phyloP scores from a whole-genome alignment of 2,329 filamentous ascomycete genomes.

The Tolypocladium amazonense region DNA sequence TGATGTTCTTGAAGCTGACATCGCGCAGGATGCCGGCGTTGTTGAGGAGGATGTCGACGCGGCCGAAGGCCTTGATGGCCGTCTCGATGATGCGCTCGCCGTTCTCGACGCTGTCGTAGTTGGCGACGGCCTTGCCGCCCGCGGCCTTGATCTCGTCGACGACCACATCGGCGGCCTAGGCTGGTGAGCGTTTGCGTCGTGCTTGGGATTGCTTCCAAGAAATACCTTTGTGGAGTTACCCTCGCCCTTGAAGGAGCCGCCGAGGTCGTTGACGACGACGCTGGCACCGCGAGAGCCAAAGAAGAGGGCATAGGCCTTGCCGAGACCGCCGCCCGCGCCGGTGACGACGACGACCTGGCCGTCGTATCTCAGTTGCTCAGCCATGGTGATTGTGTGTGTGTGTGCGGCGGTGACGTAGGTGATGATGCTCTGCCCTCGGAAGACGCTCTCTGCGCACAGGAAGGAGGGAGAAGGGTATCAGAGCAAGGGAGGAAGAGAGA shows the following conservation, averaged over 20 bases:
- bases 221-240: conserved; percentile 75
- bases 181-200: not conserved
- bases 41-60: conserved; percentile 92
- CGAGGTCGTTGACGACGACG: conserved; percentile 94
- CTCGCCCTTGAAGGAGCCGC: conserved; percentile 87
- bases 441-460: not conserved
- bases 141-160: conserved; percentile 75
- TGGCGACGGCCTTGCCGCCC: conserved; percentile 92
- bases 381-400: conserved; percentile 37
- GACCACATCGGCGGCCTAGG: conserved; percentile 69
- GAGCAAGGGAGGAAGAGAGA: not conserved
- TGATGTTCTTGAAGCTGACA: conserved; percentile 98
- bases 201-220: not conserved
- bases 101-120: conserved; percentile 91
- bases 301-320: conserved; percentile 77
- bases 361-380: conserved; percentile 65
- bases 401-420: conserved; percentile 3
- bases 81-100: conserved; percentile 92
- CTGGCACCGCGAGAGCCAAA: conserved; percentile 87
- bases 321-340: conserved; percentile 68
- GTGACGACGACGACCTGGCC: conserved; percentile 77
- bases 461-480: not conserved
- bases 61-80: conserved; percentile 69
- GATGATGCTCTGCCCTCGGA: not conserved
- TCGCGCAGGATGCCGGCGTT: conserved; percentile 94